Base-by-base conservation (phyloP, 805 yeast species). In the Candida argentea region DNA sequence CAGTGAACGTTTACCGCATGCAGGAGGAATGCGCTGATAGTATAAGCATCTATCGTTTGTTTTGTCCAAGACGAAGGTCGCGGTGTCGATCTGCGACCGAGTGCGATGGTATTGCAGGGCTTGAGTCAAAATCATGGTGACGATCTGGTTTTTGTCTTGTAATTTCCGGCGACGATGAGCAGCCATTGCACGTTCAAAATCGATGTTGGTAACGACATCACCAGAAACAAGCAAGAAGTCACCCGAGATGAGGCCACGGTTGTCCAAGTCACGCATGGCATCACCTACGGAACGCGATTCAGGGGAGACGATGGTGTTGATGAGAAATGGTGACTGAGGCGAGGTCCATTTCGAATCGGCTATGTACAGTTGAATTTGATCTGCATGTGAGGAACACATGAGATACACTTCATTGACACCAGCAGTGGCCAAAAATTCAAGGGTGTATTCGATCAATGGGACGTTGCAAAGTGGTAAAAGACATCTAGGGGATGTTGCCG, bases 261-360 rank as follows among this genome's bases (percentile, higher is more conserved):
- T 77, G 52, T 91, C 98, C 33, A 91, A 61, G 48, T 89, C 97
- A 51, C 98, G 70, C 94, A 91, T 83, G 13, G 94, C 93, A 57
- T 91, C 98, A 40, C 98, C 98, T 7, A 89, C 94, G 16, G 94
- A 82, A 52, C 87, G 62, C 7, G 91, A 76, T 51, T 89, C 95
- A 26, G 85, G 73, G 14, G 93, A 74, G 65, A 82, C 70, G 29
- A 89, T 72, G 3, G 94, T 80, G 26, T 74, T 71, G 25, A 91
- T 69, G 31, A 71, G 70, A 52, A 91, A 89, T 1, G 96, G 95
- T 2, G 94, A 73, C 47, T 76, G 72, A 1, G 74, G 64, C 11
- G 61, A 45, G 18, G 58, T 61, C 91, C 91, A 82, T 46, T 76
- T 77, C 19, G 84, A 76, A 5, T 57, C 48, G 40, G 78, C 84